Evolutionary conservation across 352 stramenopile species (phyloP), one percentile per base, ranked within the genome.

Genomic region (Globisporangium carolinianum): DNA sequence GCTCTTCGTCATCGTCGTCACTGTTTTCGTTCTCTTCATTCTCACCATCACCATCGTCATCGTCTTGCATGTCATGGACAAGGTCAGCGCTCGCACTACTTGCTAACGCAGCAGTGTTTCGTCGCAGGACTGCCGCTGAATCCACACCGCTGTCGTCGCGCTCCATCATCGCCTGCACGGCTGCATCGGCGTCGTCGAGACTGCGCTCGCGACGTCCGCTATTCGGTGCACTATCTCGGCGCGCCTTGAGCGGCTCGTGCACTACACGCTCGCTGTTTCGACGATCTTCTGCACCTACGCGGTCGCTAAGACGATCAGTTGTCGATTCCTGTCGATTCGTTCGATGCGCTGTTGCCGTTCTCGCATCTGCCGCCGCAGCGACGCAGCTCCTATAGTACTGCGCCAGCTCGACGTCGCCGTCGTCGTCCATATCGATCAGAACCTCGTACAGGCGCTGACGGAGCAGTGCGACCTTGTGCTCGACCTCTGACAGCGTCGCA

Each of bases 371-470:
- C 32, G 5, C n/a, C 2, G 5, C 24, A 12, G 11, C 15, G 11
- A 43, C 6, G 8, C 1, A 4, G 11, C 36, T 18, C n/a, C 5
- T 55, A 18, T 6, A 57, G 10, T 9, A 12, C 39, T 49, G 48
- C 17, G 47, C n/a, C 17, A 84, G 37, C 37, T 82, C 70, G 6
- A 45, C 18, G 9, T 71, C 51, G 4, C 53, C 68, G 48, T 72
- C 71, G 6, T 79, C 64, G 10, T 60, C 61, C 38, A 78, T 53
- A 10, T 71, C 67, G 8, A 80, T 43, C 32, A 82, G 49, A 15
- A 78, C 62, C 18, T 63, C 43, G 41, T 84, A 81, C 0, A 88
- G 18, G 43, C 83, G 73, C 24, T 81, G 66, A 6, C 75, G 75
- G 14, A 89, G 48, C 38, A 66, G 24, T 54, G 51, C 64, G n/a